Evolutionary conservation across 495 filamentous ascomycete species (phyloP).

Genomic region (Aspergillus mulundensis): DNA sequence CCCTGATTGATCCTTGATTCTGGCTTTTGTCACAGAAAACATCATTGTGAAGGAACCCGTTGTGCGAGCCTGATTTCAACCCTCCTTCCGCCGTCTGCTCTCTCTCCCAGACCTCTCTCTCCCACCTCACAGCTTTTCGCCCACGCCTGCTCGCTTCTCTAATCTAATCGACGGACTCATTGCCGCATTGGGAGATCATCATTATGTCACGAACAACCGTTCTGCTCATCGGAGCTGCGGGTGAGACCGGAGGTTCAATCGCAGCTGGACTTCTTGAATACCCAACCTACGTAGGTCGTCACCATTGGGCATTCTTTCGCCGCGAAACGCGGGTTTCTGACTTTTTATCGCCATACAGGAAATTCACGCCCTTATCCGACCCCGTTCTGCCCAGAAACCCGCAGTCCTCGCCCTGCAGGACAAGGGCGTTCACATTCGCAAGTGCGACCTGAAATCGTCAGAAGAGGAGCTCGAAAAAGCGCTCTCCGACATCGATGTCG

Average conservation of each 20-base stretch:
- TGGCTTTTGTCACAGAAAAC: not conserved
- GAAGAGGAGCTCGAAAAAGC: slow-evolving; percentile 45
- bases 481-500: slow-evolving; percentile 47
- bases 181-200: slow-evolving; percentile 12
- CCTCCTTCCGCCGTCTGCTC: slow-evolving; percentile 4
- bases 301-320: not conserved
- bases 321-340: not conserved
- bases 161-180: not conserved
- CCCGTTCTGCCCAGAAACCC: slow-evolving; percentile 46
- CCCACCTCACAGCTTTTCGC: not conserved
- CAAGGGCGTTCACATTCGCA: slow-evolving; percentile 45
- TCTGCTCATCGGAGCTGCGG: slow-evolving; percentile 44
- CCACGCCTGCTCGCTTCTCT: slow-evolving; percentile 1
- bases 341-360: slow-evolving; percentile 29
- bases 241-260: slow-evolving; percentile 49
- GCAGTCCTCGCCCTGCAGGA: slow-evolving; percentile 38
- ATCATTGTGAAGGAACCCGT: slow-evolving; percentile 6
- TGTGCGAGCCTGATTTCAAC: not conserved
- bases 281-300: slow-evolving; percentile 36
- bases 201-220: slow-evolving; percentile 44
- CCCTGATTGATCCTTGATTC: slow-evolving; percentile 16
- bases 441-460: slow-evolving; percentile 42
- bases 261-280: slow-evolving; percentile 41
- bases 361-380: slow-evolving; percentile 46
- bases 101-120: not conserved